These are phyloP conservation scores for Trypethelium eluteriae DNA, from an alignment of 495 filamentous ascomycete species.

Conservation along the genomic window DNA sequence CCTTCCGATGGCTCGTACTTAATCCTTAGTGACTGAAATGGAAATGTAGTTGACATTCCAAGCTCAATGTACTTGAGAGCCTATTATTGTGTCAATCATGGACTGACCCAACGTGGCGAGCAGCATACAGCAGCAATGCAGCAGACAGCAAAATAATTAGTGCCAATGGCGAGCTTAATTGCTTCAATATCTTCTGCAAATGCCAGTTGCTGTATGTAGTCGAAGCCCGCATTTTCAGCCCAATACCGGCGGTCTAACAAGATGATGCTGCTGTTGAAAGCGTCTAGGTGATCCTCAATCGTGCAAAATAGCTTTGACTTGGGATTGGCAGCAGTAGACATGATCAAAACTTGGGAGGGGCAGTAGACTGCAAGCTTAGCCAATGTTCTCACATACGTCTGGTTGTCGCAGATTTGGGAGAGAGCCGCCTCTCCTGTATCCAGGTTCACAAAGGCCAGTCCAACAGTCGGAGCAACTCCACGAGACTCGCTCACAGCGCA, in stretches of 20 bases:
- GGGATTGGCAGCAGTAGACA: constrained; percentile 56
- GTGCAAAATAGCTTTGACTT: constrained; percentile 72
- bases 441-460: constrained; percentile 81
- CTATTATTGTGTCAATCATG: constrained; percentile 39
- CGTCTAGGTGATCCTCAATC: constrained; percentile 60
- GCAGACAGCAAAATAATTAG: constrained; percentile 85
- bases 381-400: constrained; percentile 75
- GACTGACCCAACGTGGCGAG: not conserved
- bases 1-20: constrained; percentile 83
- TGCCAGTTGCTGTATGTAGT: constrained; percentile 70
- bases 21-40: constrained; percentile 71
- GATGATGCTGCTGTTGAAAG: constrained; percentile 46
- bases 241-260: constrained; percentile 76
- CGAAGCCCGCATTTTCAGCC: constrained; percentile 73
- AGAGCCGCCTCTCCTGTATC: constrained; percentile 74
- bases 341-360: constrained; percentile 66
- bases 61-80: constrained; percentile 75
- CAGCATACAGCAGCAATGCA: constrained; percentile 68
- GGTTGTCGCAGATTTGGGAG: constrained; percentile 83
- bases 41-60: constrained; percentile 55
- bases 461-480: constrained; percentile 77
- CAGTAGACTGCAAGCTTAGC: constrained; percentile 76
- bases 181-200: constrained; percentile 69
- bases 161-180: constrained; percentile 66
- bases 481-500: constrained; percentile 89